Conservation (phyloP, 1,139 yeast genomes). For the Geotrichum reessii region DNA sequence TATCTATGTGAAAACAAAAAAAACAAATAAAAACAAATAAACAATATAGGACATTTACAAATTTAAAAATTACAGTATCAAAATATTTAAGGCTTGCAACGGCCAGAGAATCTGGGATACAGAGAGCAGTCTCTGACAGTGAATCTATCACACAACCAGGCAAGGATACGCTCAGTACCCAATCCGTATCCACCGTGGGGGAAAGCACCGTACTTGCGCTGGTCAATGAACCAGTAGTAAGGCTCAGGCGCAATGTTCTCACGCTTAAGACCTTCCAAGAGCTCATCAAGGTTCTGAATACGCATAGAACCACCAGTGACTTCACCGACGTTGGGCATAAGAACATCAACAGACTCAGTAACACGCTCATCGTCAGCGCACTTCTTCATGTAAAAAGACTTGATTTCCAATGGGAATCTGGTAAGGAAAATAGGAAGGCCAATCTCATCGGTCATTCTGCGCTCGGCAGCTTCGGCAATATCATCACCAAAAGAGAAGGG, state of each 20-base stretch:
- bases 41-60: neutral
- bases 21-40: no score
- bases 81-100: constrained; percentile 75
- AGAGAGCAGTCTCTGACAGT: constrained; percentile 97
- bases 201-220: constrained; percentile 93
- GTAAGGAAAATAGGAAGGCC: constrained; percentile 87
- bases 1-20: neutral
- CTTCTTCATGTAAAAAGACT: constrained; percentile 96
- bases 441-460: constrained; percentile 94
- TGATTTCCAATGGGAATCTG: constrained; percentile 94
- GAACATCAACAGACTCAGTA: constrained; percentile 94
- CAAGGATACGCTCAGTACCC: constrained; percentile 95
- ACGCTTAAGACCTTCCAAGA: constrained; percentile 84
- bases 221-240: constrained; percentile 95
- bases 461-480: constrained; percentile 98
- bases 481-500: constrained; percentile 95
- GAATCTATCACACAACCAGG: constrained; percentile 96
- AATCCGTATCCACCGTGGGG: constrained; percentile 99
- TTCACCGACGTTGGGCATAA: constrained; percentile 98
- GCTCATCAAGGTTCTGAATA: constrained; percentile 73
- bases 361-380: constrained; percentile 87
- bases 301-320: constrained; percentile 99
- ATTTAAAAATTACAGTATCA: neutral
- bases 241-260: constrained; percentile 74
- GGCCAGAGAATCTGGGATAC: constrained; percentile 96